Conservation (phyloP, 352 stramenopile genomes). For the Blastocystis hominis region DNA sequence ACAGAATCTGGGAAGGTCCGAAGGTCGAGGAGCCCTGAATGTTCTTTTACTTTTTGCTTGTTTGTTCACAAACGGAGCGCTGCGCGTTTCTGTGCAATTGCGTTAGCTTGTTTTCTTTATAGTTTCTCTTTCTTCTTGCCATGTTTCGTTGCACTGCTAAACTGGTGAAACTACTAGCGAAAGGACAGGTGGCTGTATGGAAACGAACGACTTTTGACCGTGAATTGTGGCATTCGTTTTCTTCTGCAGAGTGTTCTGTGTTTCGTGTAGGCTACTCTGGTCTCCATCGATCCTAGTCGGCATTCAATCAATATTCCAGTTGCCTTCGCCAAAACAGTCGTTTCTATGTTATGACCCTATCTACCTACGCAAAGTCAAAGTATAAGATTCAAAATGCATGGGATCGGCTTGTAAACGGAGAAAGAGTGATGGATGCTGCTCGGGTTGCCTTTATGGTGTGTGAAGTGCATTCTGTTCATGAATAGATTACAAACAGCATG, state of each 20-base stretch:
- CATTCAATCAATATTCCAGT: neutral
- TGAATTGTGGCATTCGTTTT: slow-evolving; percentile 12
- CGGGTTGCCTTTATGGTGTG: slow-evolving; percentile 42
- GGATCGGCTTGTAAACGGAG: neutral
- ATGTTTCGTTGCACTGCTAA: slow-evolving; percentile 30
- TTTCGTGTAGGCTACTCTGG: neutral
- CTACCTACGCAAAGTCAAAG: slow-evolving; percentile 11
- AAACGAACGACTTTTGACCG: slow-evolving; percentile 5
- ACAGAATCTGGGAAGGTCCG: slow-evolving; percentile 48
- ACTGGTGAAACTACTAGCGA: neutral
- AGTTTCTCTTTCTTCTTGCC: neutral
- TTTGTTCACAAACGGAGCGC: neutral
- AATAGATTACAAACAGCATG: slow-evolving; percentile 47
- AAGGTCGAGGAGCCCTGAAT: slow-evolving; percentile 28
- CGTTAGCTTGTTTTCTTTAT: neutral
- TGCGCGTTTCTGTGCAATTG: too few relatives aligned
- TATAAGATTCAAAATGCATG: slow-evolving; percentile 18
- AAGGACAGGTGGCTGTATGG: neutral
- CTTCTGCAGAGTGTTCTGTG: neutral
- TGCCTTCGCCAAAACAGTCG: slow-evolving; percentile 13
- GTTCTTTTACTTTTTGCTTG: neutral
- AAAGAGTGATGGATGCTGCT: slow-evolving; percentile 16
- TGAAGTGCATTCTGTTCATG: neutral
- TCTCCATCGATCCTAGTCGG: neutral
- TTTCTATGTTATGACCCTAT: neutral